Percentiles rank a stretch among this genome's conserved stretches.
Conservation (phyloP, 352 stramenopile species). For the Phytophthora gonapodyides region DNA sequence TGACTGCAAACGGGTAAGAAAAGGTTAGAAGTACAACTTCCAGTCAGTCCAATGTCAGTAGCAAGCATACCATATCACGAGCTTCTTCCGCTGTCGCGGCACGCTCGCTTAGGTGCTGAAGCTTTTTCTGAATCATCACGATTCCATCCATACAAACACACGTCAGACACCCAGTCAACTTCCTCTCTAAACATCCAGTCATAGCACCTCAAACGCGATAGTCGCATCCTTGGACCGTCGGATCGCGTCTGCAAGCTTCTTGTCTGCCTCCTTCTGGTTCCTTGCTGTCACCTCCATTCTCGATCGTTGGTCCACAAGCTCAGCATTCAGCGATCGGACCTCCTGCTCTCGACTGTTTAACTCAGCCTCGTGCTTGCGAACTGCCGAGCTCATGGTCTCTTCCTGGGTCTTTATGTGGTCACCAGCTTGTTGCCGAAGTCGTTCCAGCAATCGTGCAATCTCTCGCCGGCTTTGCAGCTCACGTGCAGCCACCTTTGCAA, state of each 20-base stretch:
- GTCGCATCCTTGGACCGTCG: conserved; percentile 44
- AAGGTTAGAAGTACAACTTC: neutral
- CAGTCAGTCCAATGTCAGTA: neutral
- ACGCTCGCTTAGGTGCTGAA: conserved; percentile 51
- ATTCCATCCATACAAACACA: neutral
- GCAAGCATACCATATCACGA: conserved; percentile 50
- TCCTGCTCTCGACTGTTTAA: conserved; percentile 58
- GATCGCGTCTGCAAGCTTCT: conserved; percentile 44
- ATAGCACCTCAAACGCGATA: conserved; percentile 52
- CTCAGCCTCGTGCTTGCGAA: conserved; percentile 46
- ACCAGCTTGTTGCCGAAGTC: conserved; percentile 49
- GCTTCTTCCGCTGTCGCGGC: conserved; percentile 59
- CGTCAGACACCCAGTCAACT: neutral
- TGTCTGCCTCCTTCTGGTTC: conserved; percentile 62
- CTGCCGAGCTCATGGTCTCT: conserved; percentile 36
- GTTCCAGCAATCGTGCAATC: conserved; percentile 69
- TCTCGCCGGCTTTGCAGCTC: conserved; percentile 72
- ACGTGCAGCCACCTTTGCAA: conserved; percentile 53
- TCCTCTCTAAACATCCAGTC: neutral
- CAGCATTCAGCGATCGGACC: conserved; percentile 46
- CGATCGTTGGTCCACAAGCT: conserved; percentile 54
- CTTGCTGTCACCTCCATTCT: conserved; percentile 54
- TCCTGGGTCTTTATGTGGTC: conserved; percentile 58
- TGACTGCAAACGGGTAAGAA: conserved; percentile 29
- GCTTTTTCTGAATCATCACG: conserved; percentile 41